Evolutionary conservation across 306 rosid species (phyloP).

Genomic region (Vigna unguiculata): DNA sequence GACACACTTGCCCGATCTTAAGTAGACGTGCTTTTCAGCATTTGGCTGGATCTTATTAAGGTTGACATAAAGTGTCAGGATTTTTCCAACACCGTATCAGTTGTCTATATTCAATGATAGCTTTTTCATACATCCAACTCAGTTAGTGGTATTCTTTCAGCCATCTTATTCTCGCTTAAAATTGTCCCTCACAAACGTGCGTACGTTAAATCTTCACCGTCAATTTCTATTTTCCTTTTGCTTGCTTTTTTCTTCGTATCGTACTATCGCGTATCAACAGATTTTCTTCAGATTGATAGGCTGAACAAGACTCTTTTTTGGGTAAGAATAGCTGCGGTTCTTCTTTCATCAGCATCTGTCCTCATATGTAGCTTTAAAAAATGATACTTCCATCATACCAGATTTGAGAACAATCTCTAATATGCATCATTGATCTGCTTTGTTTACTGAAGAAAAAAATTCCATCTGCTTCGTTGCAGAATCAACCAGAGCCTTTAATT

Average conservation of each 20-base stretch:
- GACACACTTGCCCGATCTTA: conserved; percentile 11
- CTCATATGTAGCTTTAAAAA: background rate
- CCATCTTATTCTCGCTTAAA: background rate
- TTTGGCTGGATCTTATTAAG: conserved; percentile 45
- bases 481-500: no score
- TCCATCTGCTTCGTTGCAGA: no score
- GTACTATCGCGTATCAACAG: conserved; percentile 2
- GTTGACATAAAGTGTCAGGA: conserved; percentile 41
- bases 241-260: background rate
- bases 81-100: conserved; percentile 30
- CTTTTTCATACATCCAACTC: conserved; percentile 24
- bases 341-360: conserved; percentile 16
- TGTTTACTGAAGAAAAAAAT: background rate
- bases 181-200: background rate
- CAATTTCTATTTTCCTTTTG: background rate
- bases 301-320: background rate
- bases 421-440: background rate
- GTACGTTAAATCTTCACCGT: conserved; percentile 2
- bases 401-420: background rate
- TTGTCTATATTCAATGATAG: conserved; percentile 18
- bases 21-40: conserved; percentile 36
- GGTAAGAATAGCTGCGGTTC: background rate
- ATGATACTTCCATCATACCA: background rate
- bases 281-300: conserved; percentile 3
- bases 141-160: conserved; percentile 1